Conservation (phyloP, 1,284 basidiomycete species). For the Inonotus hispidus region DNA sequence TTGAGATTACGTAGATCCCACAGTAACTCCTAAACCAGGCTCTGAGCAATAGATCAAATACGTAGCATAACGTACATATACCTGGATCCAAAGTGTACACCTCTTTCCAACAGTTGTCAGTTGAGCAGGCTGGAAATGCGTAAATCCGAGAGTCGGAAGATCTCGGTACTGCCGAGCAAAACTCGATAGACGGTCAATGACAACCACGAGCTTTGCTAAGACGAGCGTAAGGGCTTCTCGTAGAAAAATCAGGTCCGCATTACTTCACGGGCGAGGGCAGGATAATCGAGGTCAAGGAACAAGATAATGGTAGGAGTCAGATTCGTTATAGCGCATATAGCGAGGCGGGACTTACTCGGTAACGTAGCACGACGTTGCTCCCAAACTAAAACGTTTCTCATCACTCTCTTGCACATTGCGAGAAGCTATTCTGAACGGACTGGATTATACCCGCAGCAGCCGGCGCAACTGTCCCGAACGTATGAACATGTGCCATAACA, state of each 20-base stretch:
- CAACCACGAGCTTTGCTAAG: slow-evolving; percentile 80
- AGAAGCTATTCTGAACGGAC: slow-evolving; percentile 39
- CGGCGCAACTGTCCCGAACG: slow-evolving; percentile 91
- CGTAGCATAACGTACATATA: slow-evolving; percentile 24
- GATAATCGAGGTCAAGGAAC: no score
- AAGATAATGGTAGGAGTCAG: no score
- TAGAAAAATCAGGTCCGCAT: slow-evolving; percentile 96
- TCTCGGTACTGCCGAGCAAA: slow-evolving; percentile 76
- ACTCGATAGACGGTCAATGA: slow-evolving; percentile 82
- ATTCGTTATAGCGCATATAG: background rate
- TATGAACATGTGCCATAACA: slow-evolving; percentile 99
- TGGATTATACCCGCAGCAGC: slow-evolving; percentile 98
- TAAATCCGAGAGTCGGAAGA: slow-evolving; percentile 92
- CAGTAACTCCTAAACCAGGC: slow-evolving; percentile 70
- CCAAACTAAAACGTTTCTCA: slow-evolving; percentile 50
- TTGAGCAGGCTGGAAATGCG: slow-evolving; percentile 99
- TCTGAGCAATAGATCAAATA: background rate
- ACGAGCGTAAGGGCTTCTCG: slow-evolving; percentile 83
- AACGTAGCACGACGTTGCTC: slow-evolving; percentile 98
- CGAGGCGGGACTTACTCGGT: slow-evolving; percentile 68
- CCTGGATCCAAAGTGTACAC: slow-evolving; percentile 96
- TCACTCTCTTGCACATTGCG: background rate
- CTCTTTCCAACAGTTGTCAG: slow-evolving; percentile 99
- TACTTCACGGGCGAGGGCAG: slow-evolving; percentile 43
- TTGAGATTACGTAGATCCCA: slow-evolving; percentile 96